Evolutionary conservation across 129 eudicot species (phyloP).

Genomic region (Logfia minima): DNA sequence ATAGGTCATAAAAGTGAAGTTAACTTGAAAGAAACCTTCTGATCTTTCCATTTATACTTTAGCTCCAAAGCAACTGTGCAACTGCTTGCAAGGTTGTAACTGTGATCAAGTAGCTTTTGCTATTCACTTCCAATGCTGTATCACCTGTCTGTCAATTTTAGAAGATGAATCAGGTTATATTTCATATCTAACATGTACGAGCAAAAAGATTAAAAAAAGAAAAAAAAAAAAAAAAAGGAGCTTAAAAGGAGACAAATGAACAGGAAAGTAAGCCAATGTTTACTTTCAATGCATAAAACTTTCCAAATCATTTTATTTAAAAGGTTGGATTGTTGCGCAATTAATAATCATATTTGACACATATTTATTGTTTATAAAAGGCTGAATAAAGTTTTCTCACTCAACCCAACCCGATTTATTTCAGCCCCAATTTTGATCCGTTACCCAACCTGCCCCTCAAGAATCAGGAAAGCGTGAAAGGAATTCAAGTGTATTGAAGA

Average conservation of each 20-base stretch:
- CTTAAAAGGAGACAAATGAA: too few relatives aligned
- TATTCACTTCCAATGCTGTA: constrained; percentile 79
- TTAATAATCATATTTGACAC: too few relatives aligned
- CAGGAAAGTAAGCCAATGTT: too few relatives aligned
- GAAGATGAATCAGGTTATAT: background rate
- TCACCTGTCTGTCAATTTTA: constrained; percentile 55
- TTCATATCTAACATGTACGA: too few relatives aligned
- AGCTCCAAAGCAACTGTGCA: constrained; percentile 24
- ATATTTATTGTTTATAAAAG: too few relatives aligned
- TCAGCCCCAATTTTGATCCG: background rate
- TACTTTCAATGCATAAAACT: too few relatives aligned
- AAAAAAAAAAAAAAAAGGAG: too few relatives aligned
- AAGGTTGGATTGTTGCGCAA: too few relatives aligned
- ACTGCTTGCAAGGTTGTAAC: constrained; percentile 8
- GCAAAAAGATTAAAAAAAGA: too few relatives aligned
- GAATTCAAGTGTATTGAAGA: background rate
- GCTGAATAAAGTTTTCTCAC: background rate
- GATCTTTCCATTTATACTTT: constrained; percentile 41
- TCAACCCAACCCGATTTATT: background rate
- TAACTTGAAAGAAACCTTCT: constrained; percentile 30
- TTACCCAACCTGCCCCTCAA: background rate
- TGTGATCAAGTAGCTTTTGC: constrained; percentile 11
- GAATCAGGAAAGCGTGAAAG: background rate
- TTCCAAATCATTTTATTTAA: too few relatives aligned
- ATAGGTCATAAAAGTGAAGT: constrained; percentile 31